Percentiles rank a stretch among this genome's conserved stretches.
Evolutionary conservation across 2,329 filamentous ascomycete species (phyloP).

Genomic region (Aspergillus ruber): DNA sequence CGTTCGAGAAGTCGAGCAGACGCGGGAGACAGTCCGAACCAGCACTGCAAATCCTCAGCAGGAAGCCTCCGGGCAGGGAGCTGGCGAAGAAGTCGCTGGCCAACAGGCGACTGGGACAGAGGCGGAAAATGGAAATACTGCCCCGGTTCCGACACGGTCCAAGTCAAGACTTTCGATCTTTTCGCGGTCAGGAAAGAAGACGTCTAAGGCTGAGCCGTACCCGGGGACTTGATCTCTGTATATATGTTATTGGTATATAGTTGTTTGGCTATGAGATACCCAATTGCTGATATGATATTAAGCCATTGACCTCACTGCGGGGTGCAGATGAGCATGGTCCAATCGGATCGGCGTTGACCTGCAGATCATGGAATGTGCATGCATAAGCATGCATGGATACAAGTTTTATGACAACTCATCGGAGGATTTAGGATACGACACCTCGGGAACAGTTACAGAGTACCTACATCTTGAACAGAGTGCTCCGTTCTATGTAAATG

Average conservation of each 20-base stretch:
- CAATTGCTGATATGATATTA: neutral
- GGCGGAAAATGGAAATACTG: constrained; percentile 1
- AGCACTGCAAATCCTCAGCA: neutral
- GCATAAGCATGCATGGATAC: neutral
- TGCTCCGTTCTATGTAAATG: too few species aligned
- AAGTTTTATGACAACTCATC: neutral
- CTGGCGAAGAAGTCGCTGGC: constrained; percentile 6
- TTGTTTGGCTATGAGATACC: neutral
- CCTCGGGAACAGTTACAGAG: too few species aligned
- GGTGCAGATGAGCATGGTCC: constrained; percentile 11
- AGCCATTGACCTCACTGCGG: constrained; percentile 6
- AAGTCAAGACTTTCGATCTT: constrained; percentile 27
- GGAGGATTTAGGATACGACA: neutral
- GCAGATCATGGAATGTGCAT: constrained; percentile 6
- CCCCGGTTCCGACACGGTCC: constrained; percentile 19
- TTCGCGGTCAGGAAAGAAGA: constrained; percentile 17
- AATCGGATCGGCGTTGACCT: constrained; percentile 4
- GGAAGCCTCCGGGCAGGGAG: constrained; percentile 9
- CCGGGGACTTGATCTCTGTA: constrained; percentile 26
- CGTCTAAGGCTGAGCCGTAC: constrained; percentile 25
- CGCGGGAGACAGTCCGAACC: constrained; percentile 20
- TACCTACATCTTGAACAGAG: too few species aligned
- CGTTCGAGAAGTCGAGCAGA: constrained; percentile 32
- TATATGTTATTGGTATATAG: neutral
- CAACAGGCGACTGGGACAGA: constrained; percentile 3